phyloP scores from a whole-genome alignment of 2,329 filamentous ascomycete genomes.

The Colletotrichum sp. region DNA sequence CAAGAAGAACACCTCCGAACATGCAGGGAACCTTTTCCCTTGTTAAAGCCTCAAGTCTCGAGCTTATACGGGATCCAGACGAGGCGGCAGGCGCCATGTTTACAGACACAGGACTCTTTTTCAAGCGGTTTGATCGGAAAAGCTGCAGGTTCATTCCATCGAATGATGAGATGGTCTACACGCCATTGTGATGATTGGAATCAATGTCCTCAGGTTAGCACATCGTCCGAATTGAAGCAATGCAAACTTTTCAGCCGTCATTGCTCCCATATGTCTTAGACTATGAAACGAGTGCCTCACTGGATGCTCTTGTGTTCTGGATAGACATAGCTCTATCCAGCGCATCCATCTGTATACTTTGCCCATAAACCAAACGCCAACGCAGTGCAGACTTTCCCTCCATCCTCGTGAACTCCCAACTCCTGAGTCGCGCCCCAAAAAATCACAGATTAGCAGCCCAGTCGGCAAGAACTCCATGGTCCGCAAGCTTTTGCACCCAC shows the following conservation, averaged over 20 bases:
- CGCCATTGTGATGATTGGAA: not conserved
- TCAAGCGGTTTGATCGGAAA: constrained; percentile 80
- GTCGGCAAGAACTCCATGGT: constrained; percentile 64
- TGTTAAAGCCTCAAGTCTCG: constrained; percentile 18
- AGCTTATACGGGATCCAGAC: constrained; percentile 10
- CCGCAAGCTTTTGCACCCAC: constrained; percentile 73
- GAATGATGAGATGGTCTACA: constrained; percentile 13
- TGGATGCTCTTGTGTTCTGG: not conserved
- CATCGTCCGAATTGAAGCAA: not conserved
- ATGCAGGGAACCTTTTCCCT: constrained; percentile 19
- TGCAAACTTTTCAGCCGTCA: not conserved
- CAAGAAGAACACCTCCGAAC: constrained; percentile 9
- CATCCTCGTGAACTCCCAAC: not conserved
- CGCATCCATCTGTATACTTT: not conserved
- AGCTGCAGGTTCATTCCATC: constrained; percentile 68
- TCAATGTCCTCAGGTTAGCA: not conserved
- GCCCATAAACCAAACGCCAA: not conserved
- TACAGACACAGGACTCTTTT: constrained; percentile 79
- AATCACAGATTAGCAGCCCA: constrained; percentile 26
- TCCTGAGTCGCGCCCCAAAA: not conserved
- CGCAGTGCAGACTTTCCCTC: not conserved
- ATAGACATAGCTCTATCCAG: not conserved
- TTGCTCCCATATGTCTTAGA: not conserved
- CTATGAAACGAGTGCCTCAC: not conserved
- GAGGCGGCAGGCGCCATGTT: constrained; percentile 56